Percentiles rank a stretch among this genome's conserved stretches.
Conservation (phyloP, 495 filamentous ascomycete species). For the Penicillium manginii region DNA sequence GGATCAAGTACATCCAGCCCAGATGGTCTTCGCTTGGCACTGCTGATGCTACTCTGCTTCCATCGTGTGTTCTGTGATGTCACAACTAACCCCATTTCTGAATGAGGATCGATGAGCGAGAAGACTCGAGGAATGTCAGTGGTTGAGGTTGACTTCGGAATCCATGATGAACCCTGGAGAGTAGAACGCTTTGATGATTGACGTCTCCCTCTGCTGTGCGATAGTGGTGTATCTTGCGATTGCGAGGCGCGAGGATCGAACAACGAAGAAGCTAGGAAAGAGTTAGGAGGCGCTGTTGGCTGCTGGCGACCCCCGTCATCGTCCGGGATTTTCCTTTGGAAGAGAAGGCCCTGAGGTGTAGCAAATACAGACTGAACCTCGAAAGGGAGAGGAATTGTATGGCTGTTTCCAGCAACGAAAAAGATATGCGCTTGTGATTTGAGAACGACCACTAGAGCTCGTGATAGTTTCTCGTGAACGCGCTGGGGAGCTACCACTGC, state of each 20-base stretch:
- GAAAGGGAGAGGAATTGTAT: conserved; percentile 92
- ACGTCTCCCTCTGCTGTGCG: conserved; percentile 41
- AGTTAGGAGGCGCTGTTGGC: conserved; percentile 68
- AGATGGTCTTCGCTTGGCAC: conserved; percentile 30
- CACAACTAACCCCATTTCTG: conserved; percentile 84
- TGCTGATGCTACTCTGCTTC: conserved; percentile 34
- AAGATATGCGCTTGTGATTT: conserved; percentile 93
- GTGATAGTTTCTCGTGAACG: conserved; percentile 40
- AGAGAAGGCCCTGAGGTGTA: conserved; percentile 76
- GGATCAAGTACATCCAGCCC: conserved; percentile 61
- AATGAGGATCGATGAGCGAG: conserved; percentile 82
- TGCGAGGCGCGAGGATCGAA: conserved; percentile 48
- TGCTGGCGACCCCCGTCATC: conserved; percentile 26
- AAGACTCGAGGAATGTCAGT: conserved; percentile 78
- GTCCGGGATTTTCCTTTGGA: conserved; percentile 72
- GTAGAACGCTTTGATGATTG: conserved; percentile 37
- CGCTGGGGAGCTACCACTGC: conserved; percentile 22
- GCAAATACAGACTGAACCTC: conserved; percentile 88
- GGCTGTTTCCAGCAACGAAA: conserved; percentile 84
- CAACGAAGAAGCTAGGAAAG: conserved; percentile 71
- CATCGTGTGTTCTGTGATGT: conserved; percentile 48
- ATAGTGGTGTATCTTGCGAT: conserved; percentile 42
- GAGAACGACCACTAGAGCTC: conserved; percentile 85
- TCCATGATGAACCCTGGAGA: conserved; percentile 27
- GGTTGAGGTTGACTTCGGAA: conserved; percentile 39